Conservation (phyloP, 2,329 filamentous ascomycete genomes). For the Lasiodiplodia sp. region DNA sequence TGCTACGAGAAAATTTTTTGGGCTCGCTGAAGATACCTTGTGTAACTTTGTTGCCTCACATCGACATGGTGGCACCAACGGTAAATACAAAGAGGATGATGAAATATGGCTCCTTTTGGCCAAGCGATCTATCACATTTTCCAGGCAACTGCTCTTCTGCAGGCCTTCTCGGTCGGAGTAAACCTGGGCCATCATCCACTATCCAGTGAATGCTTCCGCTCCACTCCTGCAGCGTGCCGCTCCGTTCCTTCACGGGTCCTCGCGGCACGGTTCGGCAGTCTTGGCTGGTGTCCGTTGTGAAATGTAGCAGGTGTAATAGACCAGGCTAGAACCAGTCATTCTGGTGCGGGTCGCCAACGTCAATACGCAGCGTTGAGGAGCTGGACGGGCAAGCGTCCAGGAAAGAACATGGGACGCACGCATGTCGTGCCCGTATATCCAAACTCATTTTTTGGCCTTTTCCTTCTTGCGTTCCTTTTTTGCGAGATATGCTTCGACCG, state of each 20-base stretch:
- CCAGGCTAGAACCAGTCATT: not conserved
- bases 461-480: conserved; percentile 39
- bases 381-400: not conserved
- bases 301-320: conserved; percentile 4
- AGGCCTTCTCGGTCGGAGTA: not conserved
- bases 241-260: not conserved
- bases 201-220: not conserved
- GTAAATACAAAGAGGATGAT: conserved; percentile 20
- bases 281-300: conserved; percentile 9
- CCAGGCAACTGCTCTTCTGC: not conserved
- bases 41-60: conserved; percentile 26
- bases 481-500: conserved; percentile 46
- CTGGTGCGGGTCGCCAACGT: not conserved
- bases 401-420: not conserved
- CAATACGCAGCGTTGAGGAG: not conserved
- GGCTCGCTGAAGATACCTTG: conserved; percentile 13
- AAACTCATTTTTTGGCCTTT: conserved; percentile 13
- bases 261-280: not conserved
- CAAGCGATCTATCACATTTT: conserved; percentile 19
- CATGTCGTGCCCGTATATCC: not conserved
- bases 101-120: not conserved
- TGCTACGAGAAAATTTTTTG: conserved; percentile 17
- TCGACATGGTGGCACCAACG: conserved; percentile 1
- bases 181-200: not conserved
- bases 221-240: not conserved